phyloP scores from a whole-genome alignment of 805 yeast genomes.

The Saccharomycopsis lassenensis region DNA sequence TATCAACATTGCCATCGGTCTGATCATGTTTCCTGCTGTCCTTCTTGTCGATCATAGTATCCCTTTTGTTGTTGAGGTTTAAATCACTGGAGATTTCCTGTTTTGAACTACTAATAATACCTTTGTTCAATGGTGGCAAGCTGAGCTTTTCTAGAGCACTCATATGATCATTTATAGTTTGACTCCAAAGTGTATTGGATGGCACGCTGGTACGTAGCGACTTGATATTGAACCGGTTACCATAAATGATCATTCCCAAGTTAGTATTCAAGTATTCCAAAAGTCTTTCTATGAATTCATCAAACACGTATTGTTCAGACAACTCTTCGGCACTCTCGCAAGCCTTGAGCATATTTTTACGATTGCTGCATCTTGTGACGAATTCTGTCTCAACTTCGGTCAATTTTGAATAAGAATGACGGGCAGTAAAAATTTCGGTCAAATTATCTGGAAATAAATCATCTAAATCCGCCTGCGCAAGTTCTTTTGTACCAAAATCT shows the following conservation, averaged over 20 bases:
- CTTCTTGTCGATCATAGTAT: no score
- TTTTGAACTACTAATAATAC: no score
- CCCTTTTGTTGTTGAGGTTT: no score
- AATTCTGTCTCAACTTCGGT: conserved; percentile 78
- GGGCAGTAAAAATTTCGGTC: conserved; percentile 8
- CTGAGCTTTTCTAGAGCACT: no score
- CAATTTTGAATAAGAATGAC: conserved; percentile 30
- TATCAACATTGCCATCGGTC: no score
- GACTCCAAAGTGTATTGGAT: conserved; percentile 12
- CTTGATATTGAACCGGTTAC: conserved; percentile 42
- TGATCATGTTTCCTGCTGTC: no score
- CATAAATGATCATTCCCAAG: conserved; percentile 64
- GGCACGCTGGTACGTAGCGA: conserved; percentile 19
- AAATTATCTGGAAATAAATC: conserved; percentile 19
- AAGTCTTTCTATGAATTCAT: conserved; percentile 66
- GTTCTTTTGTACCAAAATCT: conserved; percentile 51
- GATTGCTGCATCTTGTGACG: conserved; percentile 55
- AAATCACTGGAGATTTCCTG: no score
- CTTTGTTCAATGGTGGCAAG: no score
- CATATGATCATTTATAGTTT: no score
- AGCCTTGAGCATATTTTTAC: conserved; percentile 51
- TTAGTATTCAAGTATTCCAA: conserved; percentile 69
- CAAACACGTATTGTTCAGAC: conserved; percentile 75
- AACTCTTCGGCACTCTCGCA: conserved; percentile 39
- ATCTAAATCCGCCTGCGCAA: conserved; percentile 52